phyloP scores from a whole-genome alignment of 768 basidiomycete species.

The Scleroderma bovista region DNA sequence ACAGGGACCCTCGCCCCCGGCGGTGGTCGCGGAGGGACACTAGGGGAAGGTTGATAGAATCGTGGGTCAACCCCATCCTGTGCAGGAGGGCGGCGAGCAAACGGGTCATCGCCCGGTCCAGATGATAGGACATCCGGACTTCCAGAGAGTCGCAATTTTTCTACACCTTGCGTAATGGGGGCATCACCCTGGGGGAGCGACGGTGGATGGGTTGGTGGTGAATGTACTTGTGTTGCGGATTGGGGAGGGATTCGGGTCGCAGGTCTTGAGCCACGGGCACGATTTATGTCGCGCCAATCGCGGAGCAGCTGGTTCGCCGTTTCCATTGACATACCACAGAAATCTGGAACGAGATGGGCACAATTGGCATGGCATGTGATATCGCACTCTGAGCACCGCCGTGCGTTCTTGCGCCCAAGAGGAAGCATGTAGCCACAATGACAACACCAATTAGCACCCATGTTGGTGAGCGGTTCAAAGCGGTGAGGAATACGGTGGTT shows the following conservation, averaged over 20 bases:
- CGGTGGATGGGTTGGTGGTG: constrained; percentile 26
- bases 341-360: constrained; percentile 97
- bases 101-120: constrained; percentile 14
- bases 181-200: constrained; percentile 29
- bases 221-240: constrained; percentile 27
- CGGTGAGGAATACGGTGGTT: constrained; percentile 99
- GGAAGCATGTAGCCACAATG: constrained; percentile 99
- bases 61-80: constrained; percentile 38
- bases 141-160: constrained; percentile 40
- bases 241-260: constrained; percentile 33
- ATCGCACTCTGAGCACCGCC: constrained; percentile 92
- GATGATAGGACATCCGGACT: constrained; percentile 32
- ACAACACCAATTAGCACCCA: constrained; percentile 99
- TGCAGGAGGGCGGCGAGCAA: constrained; percentile 20
- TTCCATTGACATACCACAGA: constrained; percentile 99
- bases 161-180: constrained; percentile 34
- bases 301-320: constrained; percentile 90
- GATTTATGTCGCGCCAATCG: constrained; percentile 89
- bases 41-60: constrained; percentile 31
- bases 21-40: constrained; percentile 29
- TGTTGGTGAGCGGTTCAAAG: constrained; percentile 94
- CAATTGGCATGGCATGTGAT: constrained; percentile 97
- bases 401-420: constrained; percentile 92
- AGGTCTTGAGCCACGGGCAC: constrained; percentile 47
- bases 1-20: constrained; percentile 36